Percentiles rank a stretch among this genome's conserved stretches.
Conservation (phyloP, 2,329 filamentous ascomycete genomes). For the Plenodomus lindquistii region DNA sequence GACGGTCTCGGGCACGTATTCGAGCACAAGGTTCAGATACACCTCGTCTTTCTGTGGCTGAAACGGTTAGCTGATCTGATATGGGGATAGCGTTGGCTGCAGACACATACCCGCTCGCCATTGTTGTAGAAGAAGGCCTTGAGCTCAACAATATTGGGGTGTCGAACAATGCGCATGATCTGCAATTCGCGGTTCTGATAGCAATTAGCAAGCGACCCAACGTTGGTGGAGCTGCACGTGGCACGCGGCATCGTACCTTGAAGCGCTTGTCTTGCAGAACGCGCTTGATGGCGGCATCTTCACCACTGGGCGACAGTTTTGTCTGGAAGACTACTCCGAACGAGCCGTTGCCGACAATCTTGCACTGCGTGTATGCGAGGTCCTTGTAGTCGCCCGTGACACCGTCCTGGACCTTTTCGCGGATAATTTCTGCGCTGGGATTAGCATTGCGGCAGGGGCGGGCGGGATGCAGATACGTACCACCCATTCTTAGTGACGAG, state of each 20-base stretch:
- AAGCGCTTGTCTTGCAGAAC: slow-evolving; percentile 99
- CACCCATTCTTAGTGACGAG: slow-evolving; percentile 90
- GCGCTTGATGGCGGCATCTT: slow-evolving; percentile 98
- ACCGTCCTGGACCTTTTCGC: slow-evolving; percentile 98
- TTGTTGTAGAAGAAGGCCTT: slow-evolving; percentile 99
- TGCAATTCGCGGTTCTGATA: slow-evolving; percentile 93
- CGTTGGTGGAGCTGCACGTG: slow-evolving; percentile 11
- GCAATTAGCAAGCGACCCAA: slow-evolving; percentile 29
- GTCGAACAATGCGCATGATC: slow-evolving; percentile 98
- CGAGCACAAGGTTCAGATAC: slow-evolving; percentile 96
- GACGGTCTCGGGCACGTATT: slow-evolving; percentile 97
- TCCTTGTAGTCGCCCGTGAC: slow-evolving; percentile 95
- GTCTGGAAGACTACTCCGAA: slow-evolving; percentile 99
- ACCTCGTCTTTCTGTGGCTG: slow-evolving; percentile 78
- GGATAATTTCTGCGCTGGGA: slow-evolving; percentile 77
- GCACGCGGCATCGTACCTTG: slow-evolving; percentile 68
- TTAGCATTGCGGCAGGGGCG: slow-evolving; percentile 37
- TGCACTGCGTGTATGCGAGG: slow-evolving; percentile 98
- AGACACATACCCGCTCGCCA: slow-evolving; percentile 80
- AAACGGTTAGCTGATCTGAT: slow-evolving; percentile 36
- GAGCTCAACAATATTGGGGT: slow-evolving; percentile 97
- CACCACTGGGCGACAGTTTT: slow-evolving; percentile 94
- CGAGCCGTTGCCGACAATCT: slow-evolving; percentile 98
- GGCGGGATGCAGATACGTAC: slow-evolving; percentile 61
- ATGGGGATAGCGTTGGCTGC: slow-evolving; percentile 7